Evolutionary conservation across 306 rosid species (phyloP), one percentile per base, ranked within the genome.

Genomic region (Leucaena leucocephala): DNA sequence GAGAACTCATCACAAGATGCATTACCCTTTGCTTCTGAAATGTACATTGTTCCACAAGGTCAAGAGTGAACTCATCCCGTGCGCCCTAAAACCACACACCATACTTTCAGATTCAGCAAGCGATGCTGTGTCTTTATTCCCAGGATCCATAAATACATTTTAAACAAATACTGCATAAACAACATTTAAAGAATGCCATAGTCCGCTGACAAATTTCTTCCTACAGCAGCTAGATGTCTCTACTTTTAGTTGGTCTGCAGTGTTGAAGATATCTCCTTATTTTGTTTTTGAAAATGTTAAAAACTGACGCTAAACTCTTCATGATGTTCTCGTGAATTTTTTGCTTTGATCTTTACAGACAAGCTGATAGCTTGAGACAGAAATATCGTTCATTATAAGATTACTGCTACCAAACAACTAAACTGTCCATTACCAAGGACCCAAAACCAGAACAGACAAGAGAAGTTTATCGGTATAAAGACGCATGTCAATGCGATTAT

Each of bases 31-130:
- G 97, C 95, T 94, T 91, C 84, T 94, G 97, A 84, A 94, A 89
- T 42, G 97, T 91, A 82, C 97, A 92, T 58, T 94, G 97, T 79
- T 94, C 98, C 46, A 92, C 97, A 54, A 94, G 97, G 83, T 94
- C 98, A 78, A 94, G 97, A 44, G 97, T 92, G 83, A 94, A 92
- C 79, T 94, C 98, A 57, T 92, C 98, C 68, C 86, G 87, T 81
- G 91, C 98, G 49, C 81, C 97, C 97, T 94, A 69, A 61, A 66
- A 70, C 52, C 76, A 74, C 65, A 77, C 16, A 34, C 42, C 13
- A 39, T 14, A 55, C 40, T 67, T 72, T 82, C 67, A 86, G 84
- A 39, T 38, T 85, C 72, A 86, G 84, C 27, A 48, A 73, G 79
- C 50, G 35, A n/a, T 52, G 50, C 33, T 62, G 74, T 16, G 21